Conservation (phyloP, 2,329 filamentous ascomycete genomes). For the Triangularia setosa region DNA sequence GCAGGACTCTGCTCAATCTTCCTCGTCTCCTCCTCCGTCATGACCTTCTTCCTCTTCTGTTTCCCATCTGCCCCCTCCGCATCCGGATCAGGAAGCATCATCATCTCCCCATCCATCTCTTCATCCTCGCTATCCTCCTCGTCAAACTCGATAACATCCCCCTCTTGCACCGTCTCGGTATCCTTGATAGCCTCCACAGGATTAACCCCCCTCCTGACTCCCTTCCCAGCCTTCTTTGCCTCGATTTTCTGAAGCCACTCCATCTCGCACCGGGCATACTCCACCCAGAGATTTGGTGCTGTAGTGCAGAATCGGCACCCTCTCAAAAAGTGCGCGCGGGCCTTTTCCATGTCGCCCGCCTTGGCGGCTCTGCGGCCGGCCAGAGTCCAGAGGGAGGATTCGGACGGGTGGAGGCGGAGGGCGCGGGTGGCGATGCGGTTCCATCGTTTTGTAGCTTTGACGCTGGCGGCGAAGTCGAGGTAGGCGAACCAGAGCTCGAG, state of each 20-base stretch:
- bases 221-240: conserved; percentile 56
- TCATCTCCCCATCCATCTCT: conserved; percentile 41
- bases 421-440: conserved; percentile 63
- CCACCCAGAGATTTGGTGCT: conserved; percentile 73
- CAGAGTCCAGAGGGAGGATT: conserved; percentile 80
- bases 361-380: conserved; percentile 74
- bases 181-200: conserved; percentile 37
- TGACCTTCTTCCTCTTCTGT: conserved; percentile 38
- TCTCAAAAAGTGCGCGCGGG: conserved; percentile 80
- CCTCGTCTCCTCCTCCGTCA: conserved; percentile 43
- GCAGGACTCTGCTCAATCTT: conserved; percentile 72
- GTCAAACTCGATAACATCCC: conserved; percentile 35
- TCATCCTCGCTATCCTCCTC: conserved; percentile 47
- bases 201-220: conserved; percentile 34
- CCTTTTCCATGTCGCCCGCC: conserved; percentile 82
- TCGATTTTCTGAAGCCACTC: conserved; percentile 83
- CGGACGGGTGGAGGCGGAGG: conserved; percentile 79
- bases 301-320: conserved; percentile 84
- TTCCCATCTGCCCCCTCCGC: conserved; percentile 28
- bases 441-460: conserved; percentile 63
- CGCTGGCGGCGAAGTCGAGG: conserved; percentile 71
- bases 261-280: conserved; percentile 89
- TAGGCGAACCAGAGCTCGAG: conserved; percentile 85
- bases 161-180: conserved; percentile 48
- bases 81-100: conserved; percentile 44